Conservation (phyloP, 441 rosid species). For the Manihot esculenta region DNA sequence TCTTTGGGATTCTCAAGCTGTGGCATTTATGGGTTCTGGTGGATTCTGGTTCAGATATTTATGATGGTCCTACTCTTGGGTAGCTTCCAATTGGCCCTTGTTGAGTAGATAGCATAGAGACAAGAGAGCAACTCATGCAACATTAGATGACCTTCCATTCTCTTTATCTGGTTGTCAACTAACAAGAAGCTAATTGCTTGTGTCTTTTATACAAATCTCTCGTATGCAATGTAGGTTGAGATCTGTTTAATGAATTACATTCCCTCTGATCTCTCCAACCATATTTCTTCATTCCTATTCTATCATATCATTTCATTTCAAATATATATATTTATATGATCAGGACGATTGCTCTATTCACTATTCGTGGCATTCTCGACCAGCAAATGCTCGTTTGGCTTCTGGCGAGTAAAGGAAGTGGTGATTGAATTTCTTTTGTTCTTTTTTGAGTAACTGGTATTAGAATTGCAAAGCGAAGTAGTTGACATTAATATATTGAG, state of each 20-base stretch:
- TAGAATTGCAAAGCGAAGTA: slow-evolving; percentile 13
- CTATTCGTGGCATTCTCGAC: no score
- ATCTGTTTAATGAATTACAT: not conserved
- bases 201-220: not conserved
- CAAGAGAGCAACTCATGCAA: no score
- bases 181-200: slow-evolving; percentile 15
- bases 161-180: not conserved
- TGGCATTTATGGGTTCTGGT: slow-evolving; percentile 30
- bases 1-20: slow-evolving; percentile 49
- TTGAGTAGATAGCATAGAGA: not conserved
- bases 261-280: no score
- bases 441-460: no score
- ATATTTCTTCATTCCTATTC: no score
- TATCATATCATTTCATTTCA: no score
- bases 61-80: slow-evolving; percentile 24
- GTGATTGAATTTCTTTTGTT: no score
- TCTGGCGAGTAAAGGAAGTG: no score
- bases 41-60: slow-evolving; percentile 24
- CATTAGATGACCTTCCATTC: not conserved
- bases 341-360: no score
- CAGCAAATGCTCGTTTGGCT: no score
- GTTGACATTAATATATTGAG: no score
- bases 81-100: slow-evolving; percentile 18
- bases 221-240: not conserved
- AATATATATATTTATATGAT: no score